These are phyloP conservation scores for Fusarium pininemorale DNA, from an alignment of 2,329 filamentous ascomycete species.

Conservation along the genomic window DNA sequence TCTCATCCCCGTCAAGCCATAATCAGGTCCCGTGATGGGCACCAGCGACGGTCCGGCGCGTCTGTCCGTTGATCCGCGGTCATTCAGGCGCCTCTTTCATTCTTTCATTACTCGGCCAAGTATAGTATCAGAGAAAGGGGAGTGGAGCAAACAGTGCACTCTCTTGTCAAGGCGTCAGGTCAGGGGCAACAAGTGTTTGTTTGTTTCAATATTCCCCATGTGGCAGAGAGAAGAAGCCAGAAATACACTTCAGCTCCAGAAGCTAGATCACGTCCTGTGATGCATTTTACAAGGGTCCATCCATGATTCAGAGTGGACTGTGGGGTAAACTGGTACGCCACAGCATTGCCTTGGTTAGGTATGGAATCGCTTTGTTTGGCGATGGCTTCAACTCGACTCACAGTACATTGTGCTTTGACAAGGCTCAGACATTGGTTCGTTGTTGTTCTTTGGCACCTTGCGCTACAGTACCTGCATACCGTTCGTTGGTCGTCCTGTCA, in stretches of 20 bases:
- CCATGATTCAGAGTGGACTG: slow-evolving; percentile 17
- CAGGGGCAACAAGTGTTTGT: not conserved
- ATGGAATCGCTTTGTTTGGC: slow-evolving; percentile 18
- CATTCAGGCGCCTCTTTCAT: slow-evolving; percentile 14
- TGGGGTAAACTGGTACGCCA: slow-evolving; percentile 36
- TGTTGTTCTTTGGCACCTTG: not conserved
- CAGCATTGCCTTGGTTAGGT: slow-evolving; percentile 28
- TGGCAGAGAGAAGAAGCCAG: slow-evolving; percentile 17
- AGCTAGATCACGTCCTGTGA: slow-evolving; percentile 31
- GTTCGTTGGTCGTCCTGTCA: not conserved
- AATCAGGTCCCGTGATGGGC: slow-evolving; percentile 31
- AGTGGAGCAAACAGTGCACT: not conserved
- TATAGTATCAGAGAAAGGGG: not conserved
- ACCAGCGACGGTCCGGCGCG: slow-evolving; percentile 36
- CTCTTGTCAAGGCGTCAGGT: slow-evolving; percentile 6
- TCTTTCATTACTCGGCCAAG: not conserved
- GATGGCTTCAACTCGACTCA: slow-evolving; percentile 22
- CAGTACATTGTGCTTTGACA: not conserved
- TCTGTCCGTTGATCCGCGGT: slow-evolving; percentile 23
- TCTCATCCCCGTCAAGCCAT: slow-evolving; percentile 27
- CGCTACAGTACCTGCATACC: slow-evolving; percentile 30
- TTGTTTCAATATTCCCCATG: slow-evolving; percentile 1
- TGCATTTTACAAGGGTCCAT: slow-evolving; percentile 15
- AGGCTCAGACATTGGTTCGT: not conserved
- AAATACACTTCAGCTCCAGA: slow-evolving; percentile 18